Base-by-base conservation (phyloP, 116 monocot species). In the Phalaenopsis hybrid region DNA sequence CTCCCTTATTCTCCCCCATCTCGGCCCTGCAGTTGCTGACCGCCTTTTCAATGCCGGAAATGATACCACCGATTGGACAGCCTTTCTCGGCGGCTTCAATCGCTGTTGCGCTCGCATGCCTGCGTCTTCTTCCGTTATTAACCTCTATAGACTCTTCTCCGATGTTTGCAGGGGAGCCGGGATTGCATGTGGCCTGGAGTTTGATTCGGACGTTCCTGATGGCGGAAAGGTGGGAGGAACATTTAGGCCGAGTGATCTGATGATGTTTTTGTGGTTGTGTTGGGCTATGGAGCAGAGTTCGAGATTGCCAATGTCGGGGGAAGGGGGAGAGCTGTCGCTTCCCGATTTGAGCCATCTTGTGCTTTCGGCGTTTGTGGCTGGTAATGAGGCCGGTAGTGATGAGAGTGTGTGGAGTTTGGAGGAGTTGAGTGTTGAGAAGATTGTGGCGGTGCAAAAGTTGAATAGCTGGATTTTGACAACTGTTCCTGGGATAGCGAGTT, bases 281-380 rank as follows among this genome's bases (percentile, higher is more conserved):
- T 99, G 93, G 95, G n/a, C 88, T 43, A 84, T 99, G 87, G 85
- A 75, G 45, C 84, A 77, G 17, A 43, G 76, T 78, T 78, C 85
- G 43, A 83, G 83, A 83, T 76, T 81, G 18, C 10, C 55, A 15
- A 89, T 25, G 61, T 49, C 25, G 33, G 74, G 17, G 34, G 79
- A 81, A 44, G 86, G 72, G 68, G 80, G 57, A 17, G 78, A 41
- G 51, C 57, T 90, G 41, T 69, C 85, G 31, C 86, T 99, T 20
- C 99, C 95, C 12, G 95, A 95, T 57, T 58, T 95, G 78, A 81
- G 44, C 25, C 88, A 88, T 86, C 88, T 99, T 78, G 72, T 95
- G 28, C 21, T 87, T n/a, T 99, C 95, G 63, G 93, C 87, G 4
- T 86, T 87, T 43, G 79, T 89, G 15, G 82, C 75, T 37, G 81